Base-by-base conservation (phyloP, 495 filamentous ascomycete species). In the Pyronema omphalodes region DNA sequence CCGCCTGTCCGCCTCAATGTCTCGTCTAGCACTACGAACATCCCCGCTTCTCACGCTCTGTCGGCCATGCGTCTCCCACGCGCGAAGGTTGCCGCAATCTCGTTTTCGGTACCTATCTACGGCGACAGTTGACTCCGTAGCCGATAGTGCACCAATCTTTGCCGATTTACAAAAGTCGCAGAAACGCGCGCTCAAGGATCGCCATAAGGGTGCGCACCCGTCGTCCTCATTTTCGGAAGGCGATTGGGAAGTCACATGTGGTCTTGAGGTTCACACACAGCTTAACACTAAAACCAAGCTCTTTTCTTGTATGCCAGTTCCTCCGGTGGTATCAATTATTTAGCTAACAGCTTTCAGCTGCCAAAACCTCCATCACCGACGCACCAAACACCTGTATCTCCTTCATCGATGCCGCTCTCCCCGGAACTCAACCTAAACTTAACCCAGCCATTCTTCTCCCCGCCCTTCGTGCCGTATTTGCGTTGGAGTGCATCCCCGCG, bases 191-290 rank as follows among this genome's bases (percentile, higher is more conserved):
- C 65, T 62, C 44, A 69, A 69, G 55, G 65, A 68, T 50, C 61
- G 58, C n/a, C 69, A 69, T 29, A 68, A 67, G 51, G 66, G 65
- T 8, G 67, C 62, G 9, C 59, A 7, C 11, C 8, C 40, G 64
- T 35, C 63, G 70, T 37, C 8, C 15, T 12, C 17, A 6, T 29
- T 36, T 7, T 9, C 44, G 2, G 6, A 44, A 33, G 9, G 7
- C 11, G 14, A 44, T 55, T 98, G 88, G 89, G 83, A 91, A 58
- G 71, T 96, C 61, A 94, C 89, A 0, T 86, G 94, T 11, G 91
- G 91, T 44, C 84, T 99, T 60, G 91, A 99, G 69, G 88, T 99
- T 60, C 93, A 99, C 67, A 91, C 93, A 9, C 89, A 96, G 65
- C 71, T 99, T 59, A 89, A 95, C 65, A 89, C 88, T 1, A 73